These are phyloP conservation scores for Vitis vinifera DNA, from an alignment of 164 flowering plant species.

Conservation along the genomic window ASM3070453v1 NC_081807.1:9532501-9533000, in stretches of 20 bases:
- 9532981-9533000: slow-evolving; percentile 67
- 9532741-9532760: neutral
- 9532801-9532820: no score
- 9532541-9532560: no score
- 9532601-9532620: neutral
- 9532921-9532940: no score
- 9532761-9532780: no score
- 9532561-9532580: neutral
- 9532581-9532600: neutral
- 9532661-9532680: neutral
- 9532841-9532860: no score
- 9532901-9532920: no score
- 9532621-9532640: neutral
- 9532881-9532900: no score
- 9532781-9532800: no score
- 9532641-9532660: neutral
- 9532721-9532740: neutral
- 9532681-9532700: neutral
- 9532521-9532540: neutral
- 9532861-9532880: no score
- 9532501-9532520: neutral
- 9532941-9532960: neutral
- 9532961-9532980: neutral
- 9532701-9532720: neutral
- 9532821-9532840: no score